Evolutionary conservation across 2,329 filamentous ascomycete species (phyloP), one percentile per base, ranked within the genome.

Genomic region (Chaetoscypha palmicola): DNA sequence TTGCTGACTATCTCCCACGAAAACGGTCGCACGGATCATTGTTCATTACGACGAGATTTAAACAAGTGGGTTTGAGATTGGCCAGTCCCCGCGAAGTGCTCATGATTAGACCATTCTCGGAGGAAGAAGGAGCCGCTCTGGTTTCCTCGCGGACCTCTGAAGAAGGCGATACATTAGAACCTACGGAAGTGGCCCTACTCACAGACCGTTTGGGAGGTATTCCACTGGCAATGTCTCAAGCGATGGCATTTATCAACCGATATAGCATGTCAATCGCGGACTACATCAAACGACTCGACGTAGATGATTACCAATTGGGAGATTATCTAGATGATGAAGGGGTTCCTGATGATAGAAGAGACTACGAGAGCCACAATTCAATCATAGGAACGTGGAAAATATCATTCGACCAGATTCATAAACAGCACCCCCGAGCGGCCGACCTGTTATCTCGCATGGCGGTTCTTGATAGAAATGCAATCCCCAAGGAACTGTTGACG

Each of bases 301-400:
- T 14, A 2, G 24, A 23, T 16, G 30, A 38, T 10, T 41, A 23
- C 16, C 31, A 42, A 19, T 26, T 14, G 21, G 7, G 8, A 9
- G 43, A 45, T 11, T 58, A 64, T 22, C 42, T 65, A 3, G n/a
- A n/a, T n/a, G n/a, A n/a, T n/a, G n/a, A n/a, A n/a, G n/a, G n/a
- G n/a, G n/a, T n/a, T n/a, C n/a, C n/a, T n/a, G n/a, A n/a, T n/a
- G n/a, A n/a, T n/a, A n/a, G n/a, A n/a, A n/a, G n/a, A n/a, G n/a
- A n/a, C n/a, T n/a, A n/a, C n/a, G n/a, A n/a, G n/a, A n/a, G n/a
- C n/a, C n/a, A n/a, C n/a, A n/a, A n/a, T n/a, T n/a, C n/a, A n/a
- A n/a, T n/a, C n/a, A n/a, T n/a, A n/a, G n/a, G n/a, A 0, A 66
- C 62, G 1, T 68, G 58, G 63, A 59, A 63, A 24, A 49, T 62